Evolutionary conservation across 352 stramenopile species (phyloP).

Genomic region (Globisporangium mamillatum): DNA sequence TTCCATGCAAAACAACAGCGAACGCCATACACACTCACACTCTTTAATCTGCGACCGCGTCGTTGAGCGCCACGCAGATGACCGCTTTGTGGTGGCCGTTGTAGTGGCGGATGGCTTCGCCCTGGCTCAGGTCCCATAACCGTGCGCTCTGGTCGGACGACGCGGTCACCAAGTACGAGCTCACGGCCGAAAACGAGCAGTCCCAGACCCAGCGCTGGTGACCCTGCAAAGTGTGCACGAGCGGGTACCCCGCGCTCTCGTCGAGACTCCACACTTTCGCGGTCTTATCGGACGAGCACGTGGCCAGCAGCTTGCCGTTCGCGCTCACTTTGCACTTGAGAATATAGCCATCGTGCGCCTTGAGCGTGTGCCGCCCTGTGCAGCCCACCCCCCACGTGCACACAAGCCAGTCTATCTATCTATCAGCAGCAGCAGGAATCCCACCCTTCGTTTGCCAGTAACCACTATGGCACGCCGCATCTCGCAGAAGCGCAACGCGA

Average conservation of each 20-base stretch:
- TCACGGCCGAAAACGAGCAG: conserved; percentile 97
- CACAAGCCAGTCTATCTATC: background rate
- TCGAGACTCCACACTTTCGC: conserved; percentile 88
- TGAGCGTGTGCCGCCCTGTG: conserved; percentile 33
- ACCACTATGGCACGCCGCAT: conserved; percentile 58
- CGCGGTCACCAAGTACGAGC: conserved; percentile 95
- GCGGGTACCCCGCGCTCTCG: conserved; percentile 32
- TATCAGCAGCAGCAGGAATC: background rate
- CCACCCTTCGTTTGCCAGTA: background rate
- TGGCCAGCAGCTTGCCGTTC: conserved; percentile 88
- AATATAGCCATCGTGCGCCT: conserved; percentile 91
- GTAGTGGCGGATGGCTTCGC: conserved; percentile 87
- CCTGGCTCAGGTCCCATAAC: conserved; percentile 96
- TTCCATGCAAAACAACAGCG: background rate
- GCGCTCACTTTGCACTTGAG: conserved; percentile 90
- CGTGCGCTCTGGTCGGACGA: conserved; percentile 95
- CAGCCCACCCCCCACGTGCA: background rate
- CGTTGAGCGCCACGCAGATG: conserved; percentile 87
- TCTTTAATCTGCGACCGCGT: conserved; percentile 60
- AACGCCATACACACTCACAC: background rate
- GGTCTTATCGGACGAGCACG: conserved; percentile 90
- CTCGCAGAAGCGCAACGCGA: conserved; percentile 82
- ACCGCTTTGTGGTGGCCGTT: conserved; percentile 90
- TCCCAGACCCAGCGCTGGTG: conserved; percentile 98
- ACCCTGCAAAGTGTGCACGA: conserved; percentile 79